Base-by-base conservation (phyloP, 1,284 basidiomycete species). In the Cutaneotrichosporon sp. region DNA sequence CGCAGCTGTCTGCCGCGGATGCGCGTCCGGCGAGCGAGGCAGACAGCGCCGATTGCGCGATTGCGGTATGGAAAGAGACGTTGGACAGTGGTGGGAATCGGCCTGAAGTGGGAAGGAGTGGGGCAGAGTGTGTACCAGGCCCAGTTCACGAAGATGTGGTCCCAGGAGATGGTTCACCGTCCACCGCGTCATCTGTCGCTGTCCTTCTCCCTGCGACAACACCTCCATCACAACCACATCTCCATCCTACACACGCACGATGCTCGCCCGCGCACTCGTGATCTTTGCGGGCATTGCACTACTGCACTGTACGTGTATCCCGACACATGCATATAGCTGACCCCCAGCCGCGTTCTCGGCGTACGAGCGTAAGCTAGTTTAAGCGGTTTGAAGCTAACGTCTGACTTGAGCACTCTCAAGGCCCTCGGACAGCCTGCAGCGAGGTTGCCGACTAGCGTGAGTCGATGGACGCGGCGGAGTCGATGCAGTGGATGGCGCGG, bases 391-490 rank as follows among this genome's bases (percentile, higher is more conserved):
- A 4, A 34, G 42, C 18, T 46, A 8, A 44, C 38, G 1, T 39
- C 56, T 74, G 74, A 74, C 52, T 60, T 76, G 22, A 74, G 72
- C 9, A 73, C 69, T 0, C 52, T 74, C 39, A 76, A 76, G 55
- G 70, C 72, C 0, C 58, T 76, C 9, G 66, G 68, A 2, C 58
- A 62, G 38, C 60, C 66, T 1, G 54, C 61, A 8, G 50, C 48
- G 0, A 20, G 55, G 8, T 56, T 76, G 12, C 74, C 74, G 0
- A 52, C 56, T 4, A 74, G 72, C 1, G 74, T 74, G 23, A 58
- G 70, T 60, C 26, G 26, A 10, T 30, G 26, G n/a, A n/a, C n/a
- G n/a, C n/a, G n/a, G n/a, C n/a, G n/a, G n/a, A n/a, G n/a, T n/a
- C n/a, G n/a, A n/a, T n/a, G n/a, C n/a, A n/a, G n/a, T n/a, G n/a